A percentile compares a stretch with the other conserved stretches of the same genome.
These are phyloP conservation scores for Eucalyptus tenuipes DNA, from an alignment of 345 rosid species.

Conservation along the genomic window DNA sequence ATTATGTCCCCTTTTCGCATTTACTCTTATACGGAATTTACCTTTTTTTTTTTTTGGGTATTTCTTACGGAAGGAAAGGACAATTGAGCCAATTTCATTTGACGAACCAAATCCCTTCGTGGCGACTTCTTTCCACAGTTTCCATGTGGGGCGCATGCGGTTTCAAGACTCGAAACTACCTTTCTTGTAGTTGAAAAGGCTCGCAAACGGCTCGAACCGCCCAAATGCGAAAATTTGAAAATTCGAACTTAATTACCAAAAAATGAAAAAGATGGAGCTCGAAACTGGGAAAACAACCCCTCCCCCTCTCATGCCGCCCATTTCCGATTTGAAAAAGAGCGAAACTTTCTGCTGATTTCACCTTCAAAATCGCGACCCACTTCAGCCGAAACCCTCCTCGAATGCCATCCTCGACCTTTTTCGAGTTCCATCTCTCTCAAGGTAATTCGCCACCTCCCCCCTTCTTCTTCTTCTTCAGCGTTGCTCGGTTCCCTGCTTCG, in stretches of 20 bases:
- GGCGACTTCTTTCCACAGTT: too few species aligned
- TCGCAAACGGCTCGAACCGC: not conserved
- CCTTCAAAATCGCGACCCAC: slow-evolving; percentile 3
- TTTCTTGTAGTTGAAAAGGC: not conserved
- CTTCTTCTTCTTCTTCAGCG: not conserved
- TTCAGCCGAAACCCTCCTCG: not conserved
- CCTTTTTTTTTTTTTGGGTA: not conserved
- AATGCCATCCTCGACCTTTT: not conserved
- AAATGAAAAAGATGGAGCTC: not conserved
- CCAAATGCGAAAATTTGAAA: not conserved
- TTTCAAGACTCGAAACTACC: not conserved
- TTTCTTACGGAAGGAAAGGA: not conserved
- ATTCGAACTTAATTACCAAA: not conserved
- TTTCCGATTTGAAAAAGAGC: not conserved
- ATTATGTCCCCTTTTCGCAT: not conserved
- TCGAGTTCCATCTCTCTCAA: not conserved
- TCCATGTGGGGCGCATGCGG: not conserved
- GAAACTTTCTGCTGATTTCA: slow-evolving; percentile 19
- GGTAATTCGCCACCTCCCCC: not conserved
- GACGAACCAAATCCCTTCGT: not conserved
- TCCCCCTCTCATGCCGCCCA: not conserved
- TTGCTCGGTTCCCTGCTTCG: not conserved
- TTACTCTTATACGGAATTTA: not conserved
- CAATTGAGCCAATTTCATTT: not conserved
- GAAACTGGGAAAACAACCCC: not conserved